Evolutionary conservation across 2,329 filamentous ascomycete species (phyloP).

Genomic region (Ophiostoma tasmaniense): DNA sequence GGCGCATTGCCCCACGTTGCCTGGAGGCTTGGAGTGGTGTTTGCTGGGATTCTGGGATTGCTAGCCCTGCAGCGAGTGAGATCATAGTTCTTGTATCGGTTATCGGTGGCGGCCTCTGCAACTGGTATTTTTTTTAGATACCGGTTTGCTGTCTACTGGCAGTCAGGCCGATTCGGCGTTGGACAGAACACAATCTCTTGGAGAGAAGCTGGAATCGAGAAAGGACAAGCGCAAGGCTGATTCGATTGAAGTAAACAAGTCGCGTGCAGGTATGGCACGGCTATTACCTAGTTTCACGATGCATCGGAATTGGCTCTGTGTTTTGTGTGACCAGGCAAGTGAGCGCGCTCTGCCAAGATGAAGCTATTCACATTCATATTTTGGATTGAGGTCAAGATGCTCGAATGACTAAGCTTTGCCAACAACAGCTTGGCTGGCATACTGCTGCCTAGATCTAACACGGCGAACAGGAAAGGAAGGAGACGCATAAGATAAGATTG

Average conservation of each 20-base stretch:
- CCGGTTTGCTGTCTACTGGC: background rate
- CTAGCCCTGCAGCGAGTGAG: background rate
- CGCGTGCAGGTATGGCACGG: too few species aligned
- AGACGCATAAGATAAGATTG: background rate
- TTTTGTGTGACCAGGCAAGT: background rate
- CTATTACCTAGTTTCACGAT: background rate
- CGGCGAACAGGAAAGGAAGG: background rate
- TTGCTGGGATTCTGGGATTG: background rate
- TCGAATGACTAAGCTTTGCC: background rate
- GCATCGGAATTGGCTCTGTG: background rate
- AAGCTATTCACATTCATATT: background rate
- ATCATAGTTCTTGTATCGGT: background rate
- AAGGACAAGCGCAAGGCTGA: background rate
- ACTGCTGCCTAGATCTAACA: background rate
- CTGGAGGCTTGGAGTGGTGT: slow-evolving; percentile 5
- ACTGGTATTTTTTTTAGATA: background rate
- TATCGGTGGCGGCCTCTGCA: background rate
- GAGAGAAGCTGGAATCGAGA: background rate
- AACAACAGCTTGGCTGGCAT: background rate
- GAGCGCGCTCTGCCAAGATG: background rate
- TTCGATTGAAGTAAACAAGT: background rate
- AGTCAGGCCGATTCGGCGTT: background rate
- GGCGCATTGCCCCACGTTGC: slow-evolving; percentile 12
- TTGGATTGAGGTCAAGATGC: background rate
- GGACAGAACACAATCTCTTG: background rate